phyloP scores from a whole-genome alignment of 345 rosid species.

The Theobroma cacao region DNA sequence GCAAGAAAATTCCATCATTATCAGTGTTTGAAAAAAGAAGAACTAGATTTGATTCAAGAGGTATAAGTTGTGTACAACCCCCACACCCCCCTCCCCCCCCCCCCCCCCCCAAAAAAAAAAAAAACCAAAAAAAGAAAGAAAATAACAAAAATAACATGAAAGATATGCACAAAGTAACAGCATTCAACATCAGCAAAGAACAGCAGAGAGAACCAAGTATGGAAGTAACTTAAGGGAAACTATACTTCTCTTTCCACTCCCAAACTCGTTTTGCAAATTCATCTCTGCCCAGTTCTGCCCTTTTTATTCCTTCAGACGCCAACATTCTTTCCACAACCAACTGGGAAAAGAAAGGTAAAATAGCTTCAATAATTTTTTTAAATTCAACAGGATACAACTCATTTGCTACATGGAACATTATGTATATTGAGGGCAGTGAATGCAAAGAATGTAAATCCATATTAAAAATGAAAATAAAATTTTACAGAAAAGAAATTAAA shows the following conservation, averaged over 20 bases:
- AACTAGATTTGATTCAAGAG: background rate
- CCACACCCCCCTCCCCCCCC: background rate
- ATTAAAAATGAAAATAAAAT: background rate
- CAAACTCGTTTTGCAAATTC: constrained; percentile 89
- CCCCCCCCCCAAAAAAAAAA: too few species aligned
- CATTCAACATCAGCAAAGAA: background rate
- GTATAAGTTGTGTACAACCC: background rate
- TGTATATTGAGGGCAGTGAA: background rate
- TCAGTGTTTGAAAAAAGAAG: background rate
- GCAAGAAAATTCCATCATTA: background rate
- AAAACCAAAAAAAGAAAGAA: background rate
- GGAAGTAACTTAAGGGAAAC: constrained; percentile 17
- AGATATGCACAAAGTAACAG: background rate
- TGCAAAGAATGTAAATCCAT: background rate
- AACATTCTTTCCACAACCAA: constrained; percentile 97
- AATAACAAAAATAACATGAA: background rate
- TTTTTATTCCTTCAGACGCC: constrained; percentile 85
- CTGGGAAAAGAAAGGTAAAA: constrained; percentile 36
- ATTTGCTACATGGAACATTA: background rate
- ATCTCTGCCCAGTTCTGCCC: constrained; percentile 77
- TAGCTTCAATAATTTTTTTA: constrained; percentile 22
- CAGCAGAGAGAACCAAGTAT: background rate
- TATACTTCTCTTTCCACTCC: constrained; percentile 98
- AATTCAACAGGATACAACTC: background rate
- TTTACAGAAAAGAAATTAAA: background rate